These are phyloP conservation scores for Rhodosporidiobolus sp. DNA, from an alignment of 768 basidiomycete species.

Conservation along the genomic window DNA sequence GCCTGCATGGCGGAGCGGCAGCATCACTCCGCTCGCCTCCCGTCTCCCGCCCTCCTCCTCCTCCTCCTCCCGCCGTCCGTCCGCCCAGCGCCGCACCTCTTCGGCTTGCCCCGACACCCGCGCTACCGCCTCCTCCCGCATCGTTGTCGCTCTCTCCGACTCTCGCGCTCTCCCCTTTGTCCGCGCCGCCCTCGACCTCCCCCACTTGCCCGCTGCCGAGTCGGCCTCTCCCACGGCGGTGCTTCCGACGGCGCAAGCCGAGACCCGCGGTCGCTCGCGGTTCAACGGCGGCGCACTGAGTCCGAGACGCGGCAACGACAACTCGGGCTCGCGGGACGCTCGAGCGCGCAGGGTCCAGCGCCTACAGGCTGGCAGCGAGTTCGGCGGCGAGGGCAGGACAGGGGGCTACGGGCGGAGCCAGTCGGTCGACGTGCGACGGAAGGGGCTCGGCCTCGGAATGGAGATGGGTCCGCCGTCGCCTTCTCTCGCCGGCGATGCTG, in stretches of 20 bases:
- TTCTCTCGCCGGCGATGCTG: neutral
- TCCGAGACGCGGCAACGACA: neutral
- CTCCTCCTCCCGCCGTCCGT: too few relatives aligned
- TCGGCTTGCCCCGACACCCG: neutral
- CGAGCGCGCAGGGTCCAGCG: neutral
- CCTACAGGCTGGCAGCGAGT: neutral
- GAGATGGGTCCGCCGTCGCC: conserved; percentile 22
- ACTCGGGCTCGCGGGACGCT: conserved; percentile 25
- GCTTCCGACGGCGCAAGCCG: neutral
- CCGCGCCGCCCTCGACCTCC: conserved; percentile 25
- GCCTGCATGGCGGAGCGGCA: neutral
- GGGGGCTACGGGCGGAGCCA: too few relatives aligned
- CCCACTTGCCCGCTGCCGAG: neutral
- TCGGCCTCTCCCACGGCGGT: conserved; percentile 1
- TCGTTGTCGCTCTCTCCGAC: conserved; percentile 38
- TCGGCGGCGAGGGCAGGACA: neutral
- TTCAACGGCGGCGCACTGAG: neutral
- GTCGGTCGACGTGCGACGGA: neutral
- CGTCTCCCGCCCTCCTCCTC: too few relatives aligned
- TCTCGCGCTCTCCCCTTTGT: conserved; percentile 29
- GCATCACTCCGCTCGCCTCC: neutral
- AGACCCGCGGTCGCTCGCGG: neutral
- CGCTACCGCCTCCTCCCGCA: conserved; percentile 1
- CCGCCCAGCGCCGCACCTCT: neutral
- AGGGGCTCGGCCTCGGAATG: conserved; percentile 9